Base-by-base conservation (phyloP, 2,329 filamentous ascomycete genomes). In the Cytospora piceae region DNA sequence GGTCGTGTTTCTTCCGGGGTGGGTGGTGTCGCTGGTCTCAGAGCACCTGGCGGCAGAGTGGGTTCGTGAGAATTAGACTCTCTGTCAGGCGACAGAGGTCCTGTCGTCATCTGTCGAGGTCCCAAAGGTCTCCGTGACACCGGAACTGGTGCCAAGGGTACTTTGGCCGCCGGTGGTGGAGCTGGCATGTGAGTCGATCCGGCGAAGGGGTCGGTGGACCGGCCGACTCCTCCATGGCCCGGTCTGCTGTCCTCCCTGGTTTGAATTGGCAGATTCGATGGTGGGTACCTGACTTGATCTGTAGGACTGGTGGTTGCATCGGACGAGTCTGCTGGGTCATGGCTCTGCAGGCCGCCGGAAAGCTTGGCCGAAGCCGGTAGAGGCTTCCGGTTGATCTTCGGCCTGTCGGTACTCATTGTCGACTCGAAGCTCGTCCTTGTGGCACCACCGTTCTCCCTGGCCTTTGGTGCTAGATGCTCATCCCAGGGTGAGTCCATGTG, bases 401-500 rank as follows among this genome's bases (percentile, higher is more conserved):
- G 58, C 9, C 39, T 57, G 49, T 64, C 58, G 15, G 62, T 55
- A 58, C 74, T 74, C 56, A 76, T 77, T 20, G 76, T 71, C 67
- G 77, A 80, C 61, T 83, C 81, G 59, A 78, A 76, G 69, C 82
- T 82, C 34, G 80, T 78, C 56, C 79, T 77, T 67, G 78, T 75
- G 57, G 75, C 73, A 46, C 77, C 73, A 46, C 77, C 74, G 20
- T 70, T 61, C 54, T 74, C 69, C 34, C 72, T 71, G 12, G 74
- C 71, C 31, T 34, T 57, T 24, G 61, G 53, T 0, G 42, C 63
- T 20, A 80, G 75, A 37, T 79, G 74, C 34, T 76, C 76, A 67
- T 91, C 86, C 49, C 86, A 82, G 4, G 86, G 85, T 1, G 84
- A 82, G 66, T 92, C 85, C 49, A 96, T 85, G 77, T 98, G 94